Evolutionary conservation across 306 rosid genomes (phyloP).

Genomic region (Begonia fuchsioides): DNA sequence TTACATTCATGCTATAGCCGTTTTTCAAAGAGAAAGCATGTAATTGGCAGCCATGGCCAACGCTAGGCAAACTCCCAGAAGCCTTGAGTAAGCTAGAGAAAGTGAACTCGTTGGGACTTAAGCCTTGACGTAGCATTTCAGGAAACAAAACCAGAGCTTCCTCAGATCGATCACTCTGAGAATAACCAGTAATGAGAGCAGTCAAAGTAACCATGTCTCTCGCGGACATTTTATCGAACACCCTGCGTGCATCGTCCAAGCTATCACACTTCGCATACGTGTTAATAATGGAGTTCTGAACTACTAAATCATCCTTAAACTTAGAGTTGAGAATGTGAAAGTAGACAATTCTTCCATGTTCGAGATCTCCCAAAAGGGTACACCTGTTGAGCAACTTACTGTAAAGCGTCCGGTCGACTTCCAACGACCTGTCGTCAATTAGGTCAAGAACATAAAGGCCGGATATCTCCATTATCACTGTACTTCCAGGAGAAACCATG

Average conservation of each 20-base stretch:
- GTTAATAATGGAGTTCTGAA: constrained; percentile 10
- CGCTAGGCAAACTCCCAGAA: constrained; percentile 9
- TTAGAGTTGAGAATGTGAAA: constrained; percentile 8
- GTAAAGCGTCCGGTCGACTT: constrained; percentile 8
- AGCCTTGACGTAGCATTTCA: constrained; percentile 9
- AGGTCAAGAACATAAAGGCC: constrained; percentile 11
- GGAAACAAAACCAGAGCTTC: constrained; percentile 15
- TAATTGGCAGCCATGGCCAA: constrained; percentile 8
- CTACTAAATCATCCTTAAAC: constrained; percentile 8
- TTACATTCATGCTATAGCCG: constrained; percentile 12
- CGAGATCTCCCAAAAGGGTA: constrained; percentile 6
- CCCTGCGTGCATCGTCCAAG: constrained; percentile 7
- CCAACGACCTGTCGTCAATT: constrained; percentile 2
- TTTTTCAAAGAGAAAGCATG: constrained; percentile 13
- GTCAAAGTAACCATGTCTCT: constrained; percentile 18
- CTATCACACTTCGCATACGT: constrained; percentile 13
- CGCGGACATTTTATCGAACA: constrained; percentile 11
- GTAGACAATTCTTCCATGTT: constrained; percentile 11
- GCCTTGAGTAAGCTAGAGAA: constrained; percentile 18
- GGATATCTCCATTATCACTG: background rate
- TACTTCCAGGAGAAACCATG: constrained; percentile 1
- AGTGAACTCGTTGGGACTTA: constrained; percentile 13
- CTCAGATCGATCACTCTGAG: constrained; percentile 8
- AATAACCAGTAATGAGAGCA: constrained; percentile 13
- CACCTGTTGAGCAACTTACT: constrained; percentile 11